A percentile compares a stretch with the other conserved stretches of the same genome.
Conservation (phyloP, 768 basidiomycete species). For the Hortiboletus campestris region DNA sequence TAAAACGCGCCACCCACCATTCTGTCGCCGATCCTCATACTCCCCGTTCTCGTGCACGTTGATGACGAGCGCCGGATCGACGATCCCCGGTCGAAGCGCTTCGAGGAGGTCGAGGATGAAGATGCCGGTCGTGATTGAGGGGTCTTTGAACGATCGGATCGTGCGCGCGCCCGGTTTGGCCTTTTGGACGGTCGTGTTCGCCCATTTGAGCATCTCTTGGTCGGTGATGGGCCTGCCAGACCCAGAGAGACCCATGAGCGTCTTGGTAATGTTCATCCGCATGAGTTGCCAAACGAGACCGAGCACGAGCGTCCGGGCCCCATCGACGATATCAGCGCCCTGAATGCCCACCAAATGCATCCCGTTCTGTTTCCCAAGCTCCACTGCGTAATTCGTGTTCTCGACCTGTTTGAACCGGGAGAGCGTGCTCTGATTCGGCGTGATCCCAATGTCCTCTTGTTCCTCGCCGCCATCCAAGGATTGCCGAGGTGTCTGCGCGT, state of each 20-base stretch:
- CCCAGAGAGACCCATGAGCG: conserved; percentile 68
- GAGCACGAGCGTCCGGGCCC: conserved; percentile 86
- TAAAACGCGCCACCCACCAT: conserved; percentile 54
- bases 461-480: conserved; percentile 48
- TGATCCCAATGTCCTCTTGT: conserved; percentile 78
- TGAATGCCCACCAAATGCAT: conserved; percentile 98
- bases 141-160: conserved; percentile 95
- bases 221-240: conserved; percentile 86
- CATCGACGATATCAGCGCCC: conserved; percentile 96
- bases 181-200: conserved; percentile 82
- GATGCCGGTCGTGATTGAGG: conserved; percentile 79
- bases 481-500: conserved; percentile 40
- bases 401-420: conserved; percentile 98
- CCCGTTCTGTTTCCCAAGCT: conserved; percentile 87
- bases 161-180: conserved; percentile 54
- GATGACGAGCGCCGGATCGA: conserved; percentile 81
- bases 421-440: conserved; percentile 78
- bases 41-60: conserved; percentile 56
- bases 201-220: conserved; percentile 94
- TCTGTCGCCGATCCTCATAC: conserved; percentile 89
- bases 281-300: conserved; percentile 98
- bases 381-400: conserved; percentile 95
- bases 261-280: conserved; percentile 92
- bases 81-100: conserved; percentile 89
- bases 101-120: conserved; percentile 95